These are phyloP conservation scores for Penicillium cinerascens DNA, from an alignment of 495 filamentous ascomycete species.

Conservation along the genomic window DNA sequence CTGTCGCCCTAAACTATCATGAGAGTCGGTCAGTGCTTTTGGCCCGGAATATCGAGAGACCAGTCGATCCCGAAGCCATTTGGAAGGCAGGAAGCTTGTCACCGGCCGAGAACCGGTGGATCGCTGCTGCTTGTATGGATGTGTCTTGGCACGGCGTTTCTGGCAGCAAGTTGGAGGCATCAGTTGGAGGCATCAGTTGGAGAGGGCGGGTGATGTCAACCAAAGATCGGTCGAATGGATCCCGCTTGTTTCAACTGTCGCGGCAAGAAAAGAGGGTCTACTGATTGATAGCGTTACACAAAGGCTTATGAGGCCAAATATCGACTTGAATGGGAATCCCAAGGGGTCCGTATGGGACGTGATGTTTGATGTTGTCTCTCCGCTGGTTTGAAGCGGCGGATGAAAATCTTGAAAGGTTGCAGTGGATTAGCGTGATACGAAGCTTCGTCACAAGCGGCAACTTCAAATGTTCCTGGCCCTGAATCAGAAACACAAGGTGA, in stretches of 20 bases:
- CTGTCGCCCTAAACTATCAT: neutral
- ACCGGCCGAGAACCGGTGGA: no score
- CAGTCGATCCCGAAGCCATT: neutral
- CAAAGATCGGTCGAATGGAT: neutral
- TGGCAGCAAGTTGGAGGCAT: no score
- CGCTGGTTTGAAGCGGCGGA: no score
- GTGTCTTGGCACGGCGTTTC: no score
- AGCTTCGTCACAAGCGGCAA: no score
- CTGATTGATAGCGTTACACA: neutral
- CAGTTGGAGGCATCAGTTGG: no score
- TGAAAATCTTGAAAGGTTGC: no score
- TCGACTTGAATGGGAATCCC: neutral
- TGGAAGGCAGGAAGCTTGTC: neutral
- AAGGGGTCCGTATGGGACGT: slow-evolving; percentile 1
- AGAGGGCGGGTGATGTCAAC: neutral
- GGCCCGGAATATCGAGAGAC: neutral
- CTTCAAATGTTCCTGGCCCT: neutral
- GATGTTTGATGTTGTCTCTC: no score
- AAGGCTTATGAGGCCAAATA: neutral
- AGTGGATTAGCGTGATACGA: no score
- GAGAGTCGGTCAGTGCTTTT: neutral
- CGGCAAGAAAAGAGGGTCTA: neutral
- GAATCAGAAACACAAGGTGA: neutral
- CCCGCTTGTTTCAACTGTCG: neutral
- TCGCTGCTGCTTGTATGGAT: no score